Evolutionary conservation across 306 rosid species (phyloP).

Genomic region (Arachis stenosperma): DNA sequence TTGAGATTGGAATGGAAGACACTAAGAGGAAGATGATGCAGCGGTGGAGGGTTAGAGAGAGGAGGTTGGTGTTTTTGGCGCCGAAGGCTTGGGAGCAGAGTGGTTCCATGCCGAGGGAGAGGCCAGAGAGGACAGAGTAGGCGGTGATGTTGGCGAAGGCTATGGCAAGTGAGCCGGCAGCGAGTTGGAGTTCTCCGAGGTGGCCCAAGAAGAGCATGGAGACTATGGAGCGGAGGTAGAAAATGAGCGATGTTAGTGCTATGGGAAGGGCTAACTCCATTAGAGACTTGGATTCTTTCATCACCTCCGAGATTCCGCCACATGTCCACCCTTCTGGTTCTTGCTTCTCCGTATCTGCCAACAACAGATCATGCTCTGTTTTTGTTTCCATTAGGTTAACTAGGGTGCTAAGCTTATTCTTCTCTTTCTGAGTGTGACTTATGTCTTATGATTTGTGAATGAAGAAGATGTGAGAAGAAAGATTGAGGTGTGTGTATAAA

Average conservation of each 20-base stretch:
- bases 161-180: conserved; percentile 77
- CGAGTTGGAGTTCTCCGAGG: conserved; percentile 71
- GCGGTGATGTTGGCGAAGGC: conserved; percentile 97
- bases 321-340: neutral
- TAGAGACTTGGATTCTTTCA: conserved; percentile 58
- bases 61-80: conserved; percentile 73
- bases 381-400: neutral
- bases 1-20: conserved; percentile 74
- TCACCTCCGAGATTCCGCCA: conserved; percentile 20
- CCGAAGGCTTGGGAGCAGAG: conserved; percentile 96
- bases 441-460: neutral
- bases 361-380: neutral
- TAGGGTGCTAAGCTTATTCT: too few species aligned
- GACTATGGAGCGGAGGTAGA: conserved; percentile 80
- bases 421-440: too few species aligned
- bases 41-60: conserved; percentile 84
- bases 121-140: conserved; percentile 80
- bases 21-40: conserved; percentile 60
- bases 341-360: conserved; percentile 24
- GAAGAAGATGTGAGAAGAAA: conserved; percentile 32
- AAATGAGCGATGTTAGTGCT: conserved; percentile 65
- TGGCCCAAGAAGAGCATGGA: conserved; percentile 88
- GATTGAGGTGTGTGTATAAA: conserved; percentile 38
- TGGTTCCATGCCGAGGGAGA: conserved; percentile 89
- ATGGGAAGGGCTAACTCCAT: conserved; percentile 65